Evolutionary conservation across 108 stramenopile species (phyloP).

Genomic region (Thalassiosira profunda): DNA sequence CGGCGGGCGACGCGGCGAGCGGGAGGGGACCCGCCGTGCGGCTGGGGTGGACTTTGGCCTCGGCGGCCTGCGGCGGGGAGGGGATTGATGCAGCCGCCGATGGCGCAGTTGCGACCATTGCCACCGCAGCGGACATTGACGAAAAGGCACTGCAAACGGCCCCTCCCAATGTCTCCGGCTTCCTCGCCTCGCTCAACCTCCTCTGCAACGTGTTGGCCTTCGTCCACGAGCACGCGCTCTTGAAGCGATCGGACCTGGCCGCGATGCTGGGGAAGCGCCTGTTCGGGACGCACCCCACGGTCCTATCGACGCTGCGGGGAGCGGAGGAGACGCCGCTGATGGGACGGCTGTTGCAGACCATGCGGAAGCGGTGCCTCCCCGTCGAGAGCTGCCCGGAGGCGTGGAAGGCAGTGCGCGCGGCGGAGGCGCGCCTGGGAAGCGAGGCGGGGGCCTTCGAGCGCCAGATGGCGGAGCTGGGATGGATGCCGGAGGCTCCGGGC

Average conservation of each 20-base stretch:
- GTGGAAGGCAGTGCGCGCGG: conserved; percentile 32
- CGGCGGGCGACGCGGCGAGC: not conserved
- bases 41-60: conserved; percentile 23
- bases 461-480: conserved; percentile 36
- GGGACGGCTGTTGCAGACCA: conserved; percentile 47
- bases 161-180: conserved; percentile 17
- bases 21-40: conserved; percentile 19
- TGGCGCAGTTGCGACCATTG: not conserved
- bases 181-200: conserved; percentile 45
- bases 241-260: conserved; percentile 48
- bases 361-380: conserved; percentile 64
- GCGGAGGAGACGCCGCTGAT: conserved; percentile 55
- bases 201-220: conserved; percentile 52
- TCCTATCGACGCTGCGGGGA: conserved; percentile 27
- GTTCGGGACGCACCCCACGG: conserved; percentile 57
- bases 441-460: conserved; percentile 58
- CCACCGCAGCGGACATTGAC: conserved; percentile 16
- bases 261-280: conserved; percentile 53
- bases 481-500: too few species aligned
- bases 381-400: conserved; percentile 32
- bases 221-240: conserved; percentile 53
- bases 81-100: not conserved
- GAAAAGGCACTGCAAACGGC: conserved; percentile 6
- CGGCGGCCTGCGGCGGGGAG: not conserved
- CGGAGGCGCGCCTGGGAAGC: conserved; percentile 30